These are phyloP conservation scores for Debaryomyces sp. DNA, from an alignment of 1,139 yeast species.

Conservation along the genomic window DNA sequence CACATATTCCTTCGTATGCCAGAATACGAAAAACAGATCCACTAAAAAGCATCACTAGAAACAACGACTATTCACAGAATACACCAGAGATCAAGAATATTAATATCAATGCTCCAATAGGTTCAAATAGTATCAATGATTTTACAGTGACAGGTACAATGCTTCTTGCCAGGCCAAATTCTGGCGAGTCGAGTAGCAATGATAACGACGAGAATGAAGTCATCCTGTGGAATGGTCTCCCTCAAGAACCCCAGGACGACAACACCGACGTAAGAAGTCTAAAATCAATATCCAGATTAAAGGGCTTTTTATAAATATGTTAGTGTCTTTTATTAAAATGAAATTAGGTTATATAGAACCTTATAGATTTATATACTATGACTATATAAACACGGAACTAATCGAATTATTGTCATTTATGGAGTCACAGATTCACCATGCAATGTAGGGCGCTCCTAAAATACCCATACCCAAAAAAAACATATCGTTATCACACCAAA, in stretches of 20 bases:
- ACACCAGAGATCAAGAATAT: background rate
- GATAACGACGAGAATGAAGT: slow-evolving; percentile 3
- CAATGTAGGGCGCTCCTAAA: slow-evolving; percentile 22
- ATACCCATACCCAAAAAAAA: slow-evolving; percentile 84
- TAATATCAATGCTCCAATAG: background rate
- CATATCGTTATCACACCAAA: slow-evolving; percentile 62
- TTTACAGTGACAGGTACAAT: slow-evolving; percentile 1
- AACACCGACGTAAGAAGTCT: background rate
- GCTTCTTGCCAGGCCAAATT: background rate
- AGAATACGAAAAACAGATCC: background rate
- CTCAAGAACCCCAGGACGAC: background rate
- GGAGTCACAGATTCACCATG: background rate
- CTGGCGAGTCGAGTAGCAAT: background rate
- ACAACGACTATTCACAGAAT: background rate
- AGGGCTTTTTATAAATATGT: slow-evolving; percentile 1
- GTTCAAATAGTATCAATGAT: background rate
- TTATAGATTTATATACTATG: background rate
- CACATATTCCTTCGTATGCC: background rate
- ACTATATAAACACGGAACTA: background rate
- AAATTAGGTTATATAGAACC: slow-evolving; percentile 1
- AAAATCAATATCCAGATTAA: slow-evolving; percentile 6
- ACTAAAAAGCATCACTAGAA: background rate
- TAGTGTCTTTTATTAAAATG: slow-evolving; percentile 1
- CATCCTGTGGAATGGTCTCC: background rate
- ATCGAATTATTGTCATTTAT: background rate